Conservation (phyloP, 2,329 filamentous ascomycete genomes). For the Talaromyces verruculosus region DNA sequence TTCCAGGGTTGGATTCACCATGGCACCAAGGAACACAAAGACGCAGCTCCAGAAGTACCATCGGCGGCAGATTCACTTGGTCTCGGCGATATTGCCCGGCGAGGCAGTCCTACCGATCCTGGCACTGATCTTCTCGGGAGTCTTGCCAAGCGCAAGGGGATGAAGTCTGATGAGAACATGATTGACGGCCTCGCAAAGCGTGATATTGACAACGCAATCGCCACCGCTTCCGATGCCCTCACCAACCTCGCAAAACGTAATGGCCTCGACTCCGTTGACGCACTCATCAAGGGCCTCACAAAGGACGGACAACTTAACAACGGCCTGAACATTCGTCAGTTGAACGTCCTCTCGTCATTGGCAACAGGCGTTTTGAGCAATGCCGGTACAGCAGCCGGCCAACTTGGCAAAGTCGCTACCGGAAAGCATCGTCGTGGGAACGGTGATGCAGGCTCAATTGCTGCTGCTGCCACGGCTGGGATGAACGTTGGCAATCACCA, state of each 20-base stretch:
- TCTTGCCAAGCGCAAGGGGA: too few species aligned
- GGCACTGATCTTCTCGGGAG: not conserved
- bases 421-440: constrained; percentile 12
- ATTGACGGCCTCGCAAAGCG: not conserved
- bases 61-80: constrained; percentile 5
- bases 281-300: constrained; percentile 3
- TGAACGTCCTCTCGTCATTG: not conserved
- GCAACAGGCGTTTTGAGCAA: constrained; percentile 12
- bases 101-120: not conserved
- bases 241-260: not conserved
- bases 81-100: not conserved
- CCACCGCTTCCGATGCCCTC: not conserved
- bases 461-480: not conserved
- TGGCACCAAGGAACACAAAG: not conserved
- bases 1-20: constrained; percentile 4
- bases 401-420: not conserved
- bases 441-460: not conserved
- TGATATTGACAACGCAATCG: not conserved
- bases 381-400: not conserved
- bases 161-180: not conserved
- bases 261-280: not conserved
- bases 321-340: constrained; percentile 8
- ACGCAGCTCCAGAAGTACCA: not conserved
- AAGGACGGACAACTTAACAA: constrained; percentile 1
- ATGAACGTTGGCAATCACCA: not conserved